Conservation (phyloP, 352 stramenopile genomes). For the Pythium diclinum region DNA sequence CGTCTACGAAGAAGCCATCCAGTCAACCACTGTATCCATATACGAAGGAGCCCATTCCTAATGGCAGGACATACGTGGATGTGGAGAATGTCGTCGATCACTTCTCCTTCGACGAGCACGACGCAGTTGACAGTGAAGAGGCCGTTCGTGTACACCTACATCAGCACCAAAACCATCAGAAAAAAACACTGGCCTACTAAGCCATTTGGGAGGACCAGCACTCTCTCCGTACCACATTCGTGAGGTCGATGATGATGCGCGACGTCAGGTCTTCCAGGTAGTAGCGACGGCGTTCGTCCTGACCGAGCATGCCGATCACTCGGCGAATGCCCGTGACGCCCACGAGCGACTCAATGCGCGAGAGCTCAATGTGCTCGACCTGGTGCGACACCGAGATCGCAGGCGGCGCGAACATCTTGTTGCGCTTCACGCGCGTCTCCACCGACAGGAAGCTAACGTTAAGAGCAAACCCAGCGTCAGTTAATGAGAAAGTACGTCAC, state of each 20-base stretch:
- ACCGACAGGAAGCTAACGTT: slow-evolving; percentile 51
- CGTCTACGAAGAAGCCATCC: slow-evolving; percentile 35
- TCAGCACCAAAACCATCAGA: neutral
- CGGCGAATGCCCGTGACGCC: slow-evolving; percentile 70
- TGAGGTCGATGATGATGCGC: slow-evolving; percentile 74
- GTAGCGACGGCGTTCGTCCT: slow-evolving; percentile 76
- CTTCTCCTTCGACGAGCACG: slow-evolving; percentile 91
- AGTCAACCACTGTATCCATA: slow-evolving; percentile 4
- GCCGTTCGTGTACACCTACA: slow-evolving; percentile 73
- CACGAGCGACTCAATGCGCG: slow-evolving; percentile 83
- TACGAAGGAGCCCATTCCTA: too few relatives aligned
- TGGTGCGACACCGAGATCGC: slow-evolving; percentile 50
- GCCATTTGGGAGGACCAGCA: too few relatives aligned
- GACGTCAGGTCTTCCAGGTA: slow-evolving; percentile 84
- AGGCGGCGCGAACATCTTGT: slow-evolving; percentile 77
- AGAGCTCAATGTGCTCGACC: slow-evolving; percentile 81
- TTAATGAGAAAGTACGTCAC: neutral
- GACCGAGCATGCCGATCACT: slow-evolving; percentile 83
- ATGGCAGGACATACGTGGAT: slow-evolving; percentile 57
- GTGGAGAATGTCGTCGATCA: slow-evolving; percentile 91
- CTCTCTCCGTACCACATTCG: slow-evolving; percentile 42
- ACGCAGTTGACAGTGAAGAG: slow-evolving; percentile 92
- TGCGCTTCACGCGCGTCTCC: slow-evolving; percentile 73
- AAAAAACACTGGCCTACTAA: too few relatives aligned
- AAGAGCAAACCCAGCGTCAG: neutral